Conservation (phyloP, 345 rosid species). For the Salix brachista region DNA sequence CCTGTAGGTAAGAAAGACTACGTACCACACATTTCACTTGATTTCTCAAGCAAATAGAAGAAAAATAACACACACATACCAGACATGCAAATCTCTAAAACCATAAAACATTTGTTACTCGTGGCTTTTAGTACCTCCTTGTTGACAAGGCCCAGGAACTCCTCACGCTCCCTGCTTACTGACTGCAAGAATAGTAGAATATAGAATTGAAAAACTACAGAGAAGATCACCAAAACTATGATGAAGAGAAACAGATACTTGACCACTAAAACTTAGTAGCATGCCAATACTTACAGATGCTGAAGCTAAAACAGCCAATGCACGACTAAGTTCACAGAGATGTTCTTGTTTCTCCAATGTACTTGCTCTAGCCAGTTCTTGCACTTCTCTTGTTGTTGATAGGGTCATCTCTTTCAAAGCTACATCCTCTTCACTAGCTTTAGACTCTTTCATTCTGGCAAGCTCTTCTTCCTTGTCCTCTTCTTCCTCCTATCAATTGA, state of each 20-base stretch:
- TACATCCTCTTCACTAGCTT: constrained; percentile 55
- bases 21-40: not conserved
- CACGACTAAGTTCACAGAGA: constrained; percentile 77
- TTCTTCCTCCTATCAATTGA: constrained; percentile 65
- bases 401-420: constrained; percentile 73
- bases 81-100: not conserved
- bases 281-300: constrained; percentile 66
- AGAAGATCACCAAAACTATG: not conserved
- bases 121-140: constrained; percentile 62
- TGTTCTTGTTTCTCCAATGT: constrained; percentile 67
- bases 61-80: not conserved
- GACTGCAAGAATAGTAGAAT: constrained; percentile 50
- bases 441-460: constrained; percentile 54
- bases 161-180: constrained; percentile 85
- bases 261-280: not conserved
- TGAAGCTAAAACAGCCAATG: constrained; percentile 85
- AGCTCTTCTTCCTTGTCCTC: constrained; percentile 75
- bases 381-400: constrained; percentile 66
- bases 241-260: not conserved
- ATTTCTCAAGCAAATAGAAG: not conserved
- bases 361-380: constrained; percentile 66
- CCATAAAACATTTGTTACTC: not conserved
- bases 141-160: constrained; percentile 72
- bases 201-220: constrained; percentile 9
- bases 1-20: not conserved